Base-by-base conservation (phyloP, 1,284 basidiomycete species). In the Boletellus sp. region DNA sequence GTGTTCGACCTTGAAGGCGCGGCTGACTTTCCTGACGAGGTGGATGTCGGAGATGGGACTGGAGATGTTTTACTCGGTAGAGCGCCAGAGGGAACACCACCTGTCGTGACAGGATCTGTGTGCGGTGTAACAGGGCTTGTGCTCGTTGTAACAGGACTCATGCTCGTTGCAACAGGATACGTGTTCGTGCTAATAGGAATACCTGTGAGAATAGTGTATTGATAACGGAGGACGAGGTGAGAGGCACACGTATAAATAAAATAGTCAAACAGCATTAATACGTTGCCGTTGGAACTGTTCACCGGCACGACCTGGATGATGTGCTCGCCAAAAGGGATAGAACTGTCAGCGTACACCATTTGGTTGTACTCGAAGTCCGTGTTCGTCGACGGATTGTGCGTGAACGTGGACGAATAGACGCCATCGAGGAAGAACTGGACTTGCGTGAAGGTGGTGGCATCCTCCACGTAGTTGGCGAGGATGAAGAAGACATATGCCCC, bases 401-500 rank as follows among this genome's bases (percentile, higher is more conserved):
- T 17, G 13, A 36, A 48, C 1, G 16, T 32, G 27, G 41, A 17
- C 22, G 13, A 30, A 1, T 11, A 0, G 1, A 1, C 11, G 6
- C 16, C 21, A 27, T 58, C 57, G 20, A 58, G 20, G 8, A 47
- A 2, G 14, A 58, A 57, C 1, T 27, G 0, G 7, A 58, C 14
- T 0, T 50, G 21, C 2, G 53, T 60, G 8, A 35, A 4, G 3
- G 33, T 30, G 1, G 5, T 19, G 4, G 30, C 21, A 26, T 2
- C 14, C 14, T 13, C 14, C 2, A 14, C 13, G 14, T 14, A 30
- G 27, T 56, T 58, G 11, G 56, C 47, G 0, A 47, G 5, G 26
- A 56, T 50, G 33, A 60, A 57, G 37, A 58, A 57, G 23, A 60
- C 48, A 11, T 60, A 57, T 9, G 60, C 1, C 1, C 34, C 55